Percentiles rank a stretch among this genome's conserved stretches.
phyloP scores from a whole-genome alignment of 352 stramenopile genomes.

The Globisporangium okanoganense region DNA sequence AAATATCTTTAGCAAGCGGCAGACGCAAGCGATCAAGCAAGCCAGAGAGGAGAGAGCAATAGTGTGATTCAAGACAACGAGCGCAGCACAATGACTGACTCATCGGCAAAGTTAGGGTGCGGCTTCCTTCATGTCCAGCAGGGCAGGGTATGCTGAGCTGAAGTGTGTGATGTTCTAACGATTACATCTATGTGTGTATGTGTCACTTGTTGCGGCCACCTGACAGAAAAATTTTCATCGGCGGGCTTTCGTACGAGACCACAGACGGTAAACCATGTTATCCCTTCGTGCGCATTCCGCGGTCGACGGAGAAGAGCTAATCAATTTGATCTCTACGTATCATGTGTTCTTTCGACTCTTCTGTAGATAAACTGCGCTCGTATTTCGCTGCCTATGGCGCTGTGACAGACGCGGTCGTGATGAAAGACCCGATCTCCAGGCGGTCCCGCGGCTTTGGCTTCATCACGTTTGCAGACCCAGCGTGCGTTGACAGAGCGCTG shows the following conservation, averaged over 20 bases:
- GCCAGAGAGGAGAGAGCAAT: background rate
- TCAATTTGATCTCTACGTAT: constrained; percentile 8
- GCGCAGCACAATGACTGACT: constrained; percentile 24
- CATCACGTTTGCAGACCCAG: constrained; percentile 89
- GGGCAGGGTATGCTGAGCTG: background rate
- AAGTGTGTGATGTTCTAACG: background rate
- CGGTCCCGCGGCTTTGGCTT: constrained; percentile 91
- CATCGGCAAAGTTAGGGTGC: constrained; percentile 34
- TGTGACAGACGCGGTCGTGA: constrained; percentile 91
- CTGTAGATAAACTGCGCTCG: constrained; percentile 81
- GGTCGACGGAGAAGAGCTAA: background rate
- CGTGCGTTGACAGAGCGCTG: constrained; percentile 87
- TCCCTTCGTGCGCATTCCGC: background rate
- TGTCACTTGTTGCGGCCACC: constrained; percentile 15
- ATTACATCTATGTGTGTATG: background rate
- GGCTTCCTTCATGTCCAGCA: constrained; percentile 9
- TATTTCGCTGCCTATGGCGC: constrained; percentile 89
- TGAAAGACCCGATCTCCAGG: constrained; percentile 91
- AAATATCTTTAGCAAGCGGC: background rate
- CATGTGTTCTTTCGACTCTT: constrained; percentile 6
- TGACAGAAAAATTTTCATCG: constrained; percentile 89
- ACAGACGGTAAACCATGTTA: constrained; percentile 59
- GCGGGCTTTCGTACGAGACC: constrained; percentile 87
- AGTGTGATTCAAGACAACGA: background rate
- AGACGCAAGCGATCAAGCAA: background rate